Evolutionary conservation across 768 basidiomycete species (phyloP), one percentile per base, ranked within the genome.

Genomic region (Kwoniella sp.): DNA sequence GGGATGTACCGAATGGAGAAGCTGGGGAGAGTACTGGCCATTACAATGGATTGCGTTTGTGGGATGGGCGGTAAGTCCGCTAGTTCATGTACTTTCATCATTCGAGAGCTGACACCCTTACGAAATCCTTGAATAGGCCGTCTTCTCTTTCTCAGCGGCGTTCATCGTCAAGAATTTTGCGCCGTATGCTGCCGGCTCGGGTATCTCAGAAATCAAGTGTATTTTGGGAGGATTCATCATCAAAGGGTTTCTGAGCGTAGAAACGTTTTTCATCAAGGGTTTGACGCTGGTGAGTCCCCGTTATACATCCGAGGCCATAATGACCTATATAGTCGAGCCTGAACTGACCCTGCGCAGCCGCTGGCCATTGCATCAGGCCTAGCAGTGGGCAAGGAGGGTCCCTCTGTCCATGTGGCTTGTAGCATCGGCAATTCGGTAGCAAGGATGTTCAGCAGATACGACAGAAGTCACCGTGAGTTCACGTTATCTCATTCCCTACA

Each of bases 171-270:
- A 87, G 58, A 87, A 87, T 9, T 86, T 94, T 73, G 94, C 95
- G 9, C 93, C 88, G 59, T 95, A 95, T 80, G 94, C 96, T 15
- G 96, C 96, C 22, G 94, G 96, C 4, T 97, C 94, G 64, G 96
- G 96, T 56, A 98, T 99, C 54, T 92, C 94, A 23, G 96, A 99
- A 81, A 97, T 99, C 82, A 99, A 98, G 76, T 96, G 93, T 77
- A 97, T 98, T 72, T 83, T 99, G 30, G 92, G 91, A 9, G 96
- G 96, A 2, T 99, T 99, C 82, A 85, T 94, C 71, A 97, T 99
- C 90, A 89, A 96, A 79, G 93, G 93, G 0, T 99, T 90, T 81
- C 85, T 98, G 37, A 90, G 92, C 15, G 87, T 89, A 66, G 87
- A 89, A 77, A 98, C 96, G 1, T 89, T 97, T 70, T 84, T 89